These are phyloP conservation scores for Lyophyllum atratum DNA, from an alignment of 768 basidiomycete species.

Conservation along the genomic window DNA sequence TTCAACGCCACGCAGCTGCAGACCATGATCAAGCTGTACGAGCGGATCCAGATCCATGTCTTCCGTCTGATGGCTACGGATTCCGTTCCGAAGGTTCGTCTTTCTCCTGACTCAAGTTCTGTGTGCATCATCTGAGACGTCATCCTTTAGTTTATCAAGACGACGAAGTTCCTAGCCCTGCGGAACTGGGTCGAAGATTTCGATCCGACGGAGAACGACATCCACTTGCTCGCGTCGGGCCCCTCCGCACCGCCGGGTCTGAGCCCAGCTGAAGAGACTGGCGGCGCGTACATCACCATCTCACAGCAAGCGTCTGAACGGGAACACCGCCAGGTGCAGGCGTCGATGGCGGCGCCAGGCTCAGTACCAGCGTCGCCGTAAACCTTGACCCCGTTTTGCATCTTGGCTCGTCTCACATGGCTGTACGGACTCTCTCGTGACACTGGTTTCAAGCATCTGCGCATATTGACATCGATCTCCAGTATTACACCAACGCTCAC, in stretches of 20 bases:
- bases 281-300: slow-evolving; percentile 85
- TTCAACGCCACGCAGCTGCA: slow-evolving; percentile 97
- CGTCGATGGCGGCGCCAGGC: slow-evolving; percentile 19
- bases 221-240: slow-evolving; percentile 51
- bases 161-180: slow-evolving; percentile 76
- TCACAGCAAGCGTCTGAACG: slow-evolving; percentile 81
- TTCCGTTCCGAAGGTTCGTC: slow-evolving; percentile 90
- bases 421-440: slow-evolving; percentile 24
- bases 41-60: slow-evolving; percentile 95
- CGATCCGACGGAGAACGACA: slow-evolving; percentile 63
- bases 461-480: slow-evolving; percentile 17
- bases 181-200: slow-evolving; percentile 80
- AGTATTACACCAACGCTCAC: slow-evolving; percentile 8
- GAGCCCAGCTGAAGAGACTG: slow-evolving; percentile 63
- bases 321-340: slow-evolving; percentile 44
- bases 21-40: slow-evolving; percentile 90
- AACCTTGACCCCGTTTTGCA: slow-evolving; percentile 12
- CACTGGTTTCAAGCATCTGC: slow-evolving; percentile 28
- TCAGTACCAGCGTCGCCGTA: slow-evolving; percentile 30
- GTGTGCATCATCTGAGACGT: slow-evolving; percentile 13
- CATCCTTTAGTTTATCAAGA: slow-evolving; percentile 77
- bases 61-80: slow-evolving; percentile 98
- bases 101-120: background rate
- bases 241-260: slow-evolving; percentile 75
- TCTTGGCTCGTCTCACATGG: slow-evolving; percentile 23